phyloP scores from a whole-genome alignment of 306 rosid genomes.

The Sicyos baderoa region DNA sequence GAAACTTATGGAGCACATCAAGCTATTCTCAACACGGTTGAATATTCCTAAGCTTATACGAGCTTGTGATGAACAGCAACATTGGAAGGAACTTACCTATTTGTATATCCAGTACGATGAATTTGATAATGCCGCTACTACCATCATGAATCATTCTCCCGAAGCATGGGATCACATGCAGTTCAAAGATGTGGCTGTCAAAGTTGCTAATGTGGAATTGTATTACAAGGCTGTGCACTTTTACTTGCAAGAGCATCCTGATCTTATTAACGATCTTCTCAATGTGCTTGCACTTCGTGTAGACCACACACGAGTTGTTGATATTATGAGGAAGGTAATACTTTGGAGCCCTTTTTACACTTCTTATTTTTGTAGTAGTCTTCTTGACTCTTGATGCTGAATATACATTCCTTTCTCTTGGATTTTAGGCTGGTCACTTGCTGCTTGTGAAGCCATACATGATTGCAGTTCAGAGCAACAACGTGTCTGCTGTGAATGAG shows the following conservation, averaged over 20 bases:
- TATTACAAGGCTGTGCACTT: constrained; percentile 96
- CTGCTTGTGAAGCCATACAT: constrained; percentile 97
- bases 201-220: constrained; percentile 94
- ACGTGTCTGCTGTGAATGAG: constrained; percentile 94
- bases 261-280: constrained; percentile 91
- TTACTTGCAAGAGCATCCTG: constrained; percentile 98
- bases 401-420: not conserved
- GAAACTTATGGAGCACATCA: constrained; percentile 99
- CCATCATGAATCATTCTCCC: constrained; percentile 97
- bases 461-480: constrained; percentile 99
- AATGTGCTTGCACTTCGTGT: constrained; percentile 97
- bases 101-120: constrained; percentile 95
- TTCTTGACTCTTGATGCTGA: constrained; percentile 11
- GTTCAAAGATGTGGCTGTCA: constrained; percentile 82
- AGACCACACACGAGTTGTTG: constrained; percentile 97
- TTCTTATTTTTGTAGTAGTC: not conserved
- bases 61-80: constrained; percentile 99
- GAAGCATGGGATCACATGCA: constrained; percentile 99
- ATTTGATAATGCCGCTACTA: constrained; percentile 96
- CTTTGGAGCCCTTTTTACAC: constrained; percentile 8
- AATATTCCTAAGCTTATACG: constrained; percentile 96
- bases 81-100: constrained; percentile 95
- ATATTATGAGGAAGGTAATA: constrained; percentile 91
- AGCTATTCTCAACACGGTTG: constrained; percentile 82
- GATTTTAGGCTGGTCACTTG: constrained; percentile 81